Base-by-base conservation (phyloP, 1,139 yeast species). In the Saccharomycopsis crataegensis region DNA sequence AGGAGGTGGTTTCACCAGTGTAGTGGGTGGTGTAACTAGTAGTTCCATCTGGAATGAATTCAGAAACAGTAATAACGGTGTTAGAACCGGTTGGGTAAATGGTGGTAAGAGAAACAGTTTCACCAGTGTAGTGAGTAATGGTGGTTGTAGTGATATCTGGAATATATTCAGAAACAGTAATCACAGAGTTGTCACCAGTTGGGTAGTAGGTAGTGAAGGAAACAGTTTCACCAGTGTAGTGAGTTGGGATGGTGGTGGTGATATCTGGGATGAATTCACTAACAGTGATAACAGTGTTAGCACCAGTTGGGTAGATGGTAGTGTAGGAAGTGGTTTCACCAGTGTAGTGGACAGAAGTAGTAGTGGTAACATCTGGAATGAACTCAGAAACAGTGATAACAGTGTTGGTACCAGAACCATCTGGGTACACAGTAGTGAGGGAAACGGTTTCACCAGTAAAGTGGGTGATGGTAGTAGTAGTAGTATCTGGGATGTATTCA, bases 281-380 rank as follows among this genome's bases (percentile, higher is more conserved):
- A 42, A 42, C 44, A 7, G 31, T 17, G 8, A 42, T n/a, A 6
- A 38, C 43, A 33, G 22, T 45, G 40, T 36, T 51, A 46, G 54
- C 31, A 17, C 49, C 49, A 41, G 36, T 17, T 16, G 45, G 44
- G 33, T 16, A 44, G 16, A 44, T 36, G 16, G 52, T 49, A 34
- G 28, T 36, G 36, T 38, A 44, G 2, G 48, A 43, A 6, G 48
- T 49, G 8, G 40, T 38, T 12, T 41, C 33, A 3, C 44, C 49
- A 44, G 57, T 54, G 40, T 47, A 54, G 32, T 45, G 34, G 40
- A 41, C 37, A 9, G 52, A 36, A 8, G 40, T 34, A n/a, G 51
- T 44, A 14, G 51, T 43, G 14, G 58, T 54, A 6, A n/a, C 12
- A 11, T 34, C 50, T 5, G 52, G 56, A 41, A 51, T 49, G 12